Evolutionary conservation across 345 rosid genomes (phyloP), one percentile per base, ranked within the genome.

Genomic region (Rhodamnia rubescens): DNA sequence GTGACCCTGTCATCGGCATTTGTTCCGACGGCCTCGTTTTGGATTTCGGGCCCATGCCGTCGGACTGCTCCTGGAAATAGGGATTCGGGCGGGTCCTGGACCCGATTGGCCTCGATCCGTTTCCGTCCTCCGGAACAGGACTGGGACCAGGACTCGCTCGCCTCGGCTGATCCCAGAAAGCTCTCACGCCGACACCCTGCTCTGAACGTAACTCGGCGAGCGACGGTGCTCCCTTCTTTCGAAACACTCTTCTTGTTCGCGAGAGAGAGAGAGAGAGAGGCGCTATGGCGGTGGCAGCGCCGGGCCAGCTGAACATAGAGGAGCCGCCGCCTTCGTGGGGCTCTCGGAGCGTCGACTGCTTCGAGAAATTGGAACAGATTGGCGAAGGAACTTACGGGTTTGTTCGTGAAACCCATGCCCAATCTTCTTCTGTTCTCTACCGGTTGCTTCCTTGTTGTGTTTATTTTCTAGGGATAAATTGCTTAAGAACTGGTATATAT

Each of bases 381-480:
- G 94, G 94, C 50, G 94, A 92, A 86, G 94, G 94, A 49, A 92
- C 94, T 85, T 92, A 92, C 82, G 94, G 94, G 94, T 92, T 11
- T 40, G 78, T 69, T 44, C 56, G 24, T 8, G 22, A 54, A 54
- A 20, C 56, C 20, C 56, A 2, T 54, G 56, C 56, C 55, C 56
- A 54, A 8, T 54, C 56, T 54, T 24, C 32, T 9, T 52, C 8
- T 54, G 8, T 16, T 42, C 11, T 16, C 59, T 36, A 50, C 8
- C 9, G 5, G 47, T 61, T 36, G 81, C 22, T 47, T 80, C 49
- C 12, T 59, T 4, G 6, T 84, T 22, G 44, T 11, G 51, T 12
- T 4, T 54, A 42, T 7, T 56, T 26, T 5, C 74, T 29, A 40
- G 16, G 74, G 42, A 29, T 61, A 29, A 15, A 40, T 61, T 61